Base-by-base conservation (phyloP, 345 rosid species). In the Eucalyptus marginata region DNA sequence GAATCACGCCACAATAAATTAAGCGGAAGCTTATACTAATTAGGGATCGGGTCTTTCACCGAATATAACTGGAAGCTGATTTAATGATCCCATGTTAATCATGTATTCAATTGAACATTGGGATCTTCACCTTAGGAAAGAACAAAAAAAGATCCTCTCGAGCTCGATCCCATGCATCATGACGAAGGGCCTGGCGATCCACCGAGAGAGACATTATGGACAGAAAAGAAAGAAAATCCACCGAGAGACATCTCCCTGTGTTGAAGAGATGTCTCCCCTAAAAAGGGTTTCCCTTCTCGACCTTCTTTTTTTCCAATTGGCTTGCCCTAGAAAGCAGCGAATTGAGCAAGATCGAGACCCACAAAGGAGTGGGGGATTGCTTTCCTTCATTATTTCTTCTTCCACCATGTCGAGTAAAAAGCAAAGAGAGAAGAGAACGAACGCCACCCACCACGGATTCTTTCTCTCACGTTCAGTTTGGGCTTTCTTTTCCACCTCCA, bases 401-500 rank as follows among this genome's bases (percentile, higher is more conserved):
- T 22, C 84, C 47, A 76, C 47, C 84, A 76, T 76, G 83, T 76
- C 47, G 29, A 11, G 47, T 15, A 20, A 64, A 76, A 76, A 20
- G 83, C 44, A 40, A 12, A 40, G 29, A 22, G 29, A 40, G 84
- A 6, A 20, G 84, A 76, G 24, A 40, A 76, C 29, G 15, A 10
- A 76, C 84, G 29, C 84, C 84, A 40, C 84, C 84, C 84, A 40
- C 47, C 83, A 10, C 13, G 13, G 47, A 40, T 17, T 76, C 87
- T 94, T 96, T 93, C 92, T 97, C 91, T 97, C 98, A 46, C 97
- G 94, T 89, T 96, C 99, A 80, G 94, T 97, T 91, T 97, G 98
- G 84, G 96, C 96, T 93, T 93, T 96, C 93, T 96, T 97, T 93
- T 97, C 99, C 93, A 96, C 99, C 92, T 96, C 99, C 91, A 97